Evolutionary conservation across 1,284 basidiomycete genomes (phyloP).

Genomic region (Sanguinoderma infundibulare): DNA sequence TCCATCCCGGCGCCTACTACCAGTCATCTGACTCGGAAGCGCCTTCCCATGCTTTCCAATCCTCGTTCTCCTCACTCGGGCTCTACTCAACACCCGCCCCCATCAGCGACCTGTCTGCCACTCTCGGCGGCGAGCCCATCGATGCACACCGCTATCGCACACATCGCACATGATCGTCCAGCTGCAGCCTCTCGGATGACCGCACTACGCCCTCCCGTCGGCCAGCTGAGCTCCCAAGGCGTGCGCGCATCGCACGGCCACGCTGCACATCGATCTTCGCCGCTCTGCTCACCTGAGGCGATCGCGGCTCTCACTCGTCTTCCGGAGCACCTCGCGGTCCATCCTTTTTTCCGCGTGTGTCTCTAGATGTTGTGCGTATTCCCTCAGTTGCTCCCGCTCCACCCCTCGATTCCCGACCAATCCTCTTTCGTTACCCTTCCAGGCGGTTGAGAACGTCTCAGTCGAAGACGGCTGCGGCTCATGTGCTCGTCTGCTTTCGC

Average conservation of each 20-base stretch:
- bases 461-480: conserved; percentile 1
- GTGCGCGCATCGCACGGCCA: conserved; percentile 13
- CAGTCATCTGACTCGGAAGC: conserved; percentile 22
- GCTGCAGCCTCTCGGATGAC: neutral
- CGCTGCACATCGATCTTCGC: conserved; percentile 16
- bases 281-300: conserved; percentile 19
- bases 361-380: neutral
- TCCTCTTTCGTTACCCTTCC: conserved; percentile 9
- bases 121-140: neutral
- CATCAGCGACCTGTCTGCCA: too few species aligned
- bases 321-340: conserved; percentile 6
- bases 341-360: conserved; percentile 17
- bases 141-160: neutral
- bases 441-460: conserved; percentile 7
- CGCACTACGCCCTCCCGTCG: neutral
- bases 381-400: conserved; percentile 4
- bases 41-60: conserved; percentile 16
- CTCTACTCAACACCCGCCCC: neutral
- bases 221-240: neutral
- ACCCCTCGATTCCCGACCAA: conserved; percentile 10
- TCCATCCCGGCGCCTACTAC: conserved; percentile 7
- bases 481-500: conserved; percentile 3
- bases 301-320: neutral
- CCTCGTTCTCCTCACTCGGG: neutral
- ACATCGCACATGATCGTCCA: too few species aligned